phyloP scores from a whole-genome alignment of 305 asterid genomes.

The Nicotiana rustica region DNA sequence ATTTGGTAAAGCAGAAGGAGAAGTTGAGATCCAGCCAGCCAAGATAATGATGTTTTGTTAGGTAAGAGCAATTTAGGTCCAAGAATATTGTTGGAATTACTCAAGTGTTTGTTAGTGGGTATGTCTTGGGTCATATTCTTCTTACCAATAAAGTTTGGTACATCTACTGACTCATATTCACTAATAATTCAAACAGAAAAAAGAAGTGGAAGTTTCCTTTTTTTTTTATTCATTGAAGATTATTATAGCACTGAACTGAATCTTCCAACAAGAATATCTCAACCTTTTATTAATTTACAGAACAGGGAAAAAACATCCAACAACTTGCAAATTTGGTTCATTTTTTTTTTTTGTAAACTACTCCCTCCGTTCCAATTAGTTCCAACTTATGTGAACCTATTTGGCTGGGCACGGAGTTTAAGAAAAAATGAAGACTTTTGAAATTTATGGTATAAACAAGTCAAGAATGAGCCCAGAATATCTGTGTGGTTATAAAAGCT shows the following conservation, averaged over 20 bases:
- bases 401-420: too few species aligned
- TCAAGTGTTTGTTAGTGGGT: constrained; percentile 29
- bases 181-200: neutral
- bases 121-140: neutral
- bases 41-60: neutral
- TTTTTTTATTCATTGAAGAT: neutral
- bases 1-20: neutral
- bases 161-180: neutral
- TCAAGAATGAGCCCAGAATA: too few species aligned
- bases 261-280: too few species aligned
- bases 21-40: neutral
- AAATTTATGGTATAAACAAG: too few species aligned
- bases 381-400: too few species aligned
- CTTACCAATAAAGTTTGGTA: constrained; percentile 31
- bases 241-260: too few species aligned
- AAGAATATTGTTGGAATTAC: neutral
- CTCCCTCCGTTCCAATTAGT: too few species aligned
- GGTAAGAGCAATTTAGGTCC: neutral
- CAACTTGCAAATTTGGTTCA: neutral
- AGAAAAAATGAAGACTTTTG: too few species aligned
- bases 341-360: neutral
- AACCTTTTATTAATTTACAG: too few species aligned
- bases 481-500: too few species aligned
- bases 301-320: neutral
- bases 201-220: neutral